These are phyloP conservation scores for Lablab purpureus DNA, from an alignment of 306 rosid species.

Conservation along the genomic window DNA sequence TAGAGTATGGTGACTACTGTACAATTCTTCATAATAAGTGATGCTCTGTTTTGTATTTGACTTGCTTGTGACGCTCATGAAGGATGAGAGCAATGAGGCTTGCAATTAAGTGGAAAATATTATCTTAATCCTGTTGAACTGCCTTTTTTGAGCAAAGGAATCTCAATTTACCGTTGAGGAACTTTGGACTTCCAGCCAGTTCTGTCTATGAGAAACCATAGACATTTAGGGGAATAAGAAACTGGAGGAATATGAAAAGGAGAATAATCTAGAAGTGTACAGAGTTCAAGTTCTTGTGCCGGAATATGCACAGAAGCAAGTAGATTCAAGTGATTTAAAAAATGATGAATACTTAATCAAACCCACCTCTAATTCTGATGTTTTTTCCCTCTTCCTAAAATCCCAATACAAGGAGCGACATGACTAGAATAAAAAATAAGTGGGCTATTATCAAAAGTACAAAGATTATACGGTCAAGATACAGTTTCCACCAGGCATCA, in stretches of 20 bases:
- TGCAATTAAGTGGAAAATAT: slow-evolving; percentile 2
- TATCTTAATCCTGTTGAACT: slow-evolving; percentile 30
- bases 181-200: neutral
- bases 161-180: neutral
- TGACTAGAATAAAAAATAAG: too few relatives aligned
- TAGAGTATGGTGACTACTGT: slow-evolving; percentile 8
- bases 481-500: neutral
- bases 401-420: neutral
- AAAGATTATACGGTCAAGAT: neutral
- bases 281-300: slow-evolving; percentile 1
- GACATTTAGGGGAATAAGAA: neutral
- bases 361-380: neutral
- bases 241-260: neutral
- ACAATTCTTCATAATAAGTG: neutral
- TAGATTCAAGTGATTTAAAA: slow-evolving; percentile 12
- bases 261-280: neutral
- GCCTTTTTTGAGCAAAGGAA: slow-evolving; percentile 25
- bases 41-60: slow-evolving; percentile 24
- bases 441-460: neutral
- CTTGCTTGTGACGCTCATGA: neutral
- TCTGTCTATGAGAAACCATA: neutral
- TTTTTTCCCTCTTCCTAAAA: neutral
- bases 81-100: neutral
- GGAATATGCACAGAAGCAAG: neutral
- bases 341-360: neutral